A percentile compares a stretch with the other conserved stretches of the same genome.
phyloP scores from a whole-genome alignment of 23 red algal genomes.

The Gracilaria domingensis region DNA sequence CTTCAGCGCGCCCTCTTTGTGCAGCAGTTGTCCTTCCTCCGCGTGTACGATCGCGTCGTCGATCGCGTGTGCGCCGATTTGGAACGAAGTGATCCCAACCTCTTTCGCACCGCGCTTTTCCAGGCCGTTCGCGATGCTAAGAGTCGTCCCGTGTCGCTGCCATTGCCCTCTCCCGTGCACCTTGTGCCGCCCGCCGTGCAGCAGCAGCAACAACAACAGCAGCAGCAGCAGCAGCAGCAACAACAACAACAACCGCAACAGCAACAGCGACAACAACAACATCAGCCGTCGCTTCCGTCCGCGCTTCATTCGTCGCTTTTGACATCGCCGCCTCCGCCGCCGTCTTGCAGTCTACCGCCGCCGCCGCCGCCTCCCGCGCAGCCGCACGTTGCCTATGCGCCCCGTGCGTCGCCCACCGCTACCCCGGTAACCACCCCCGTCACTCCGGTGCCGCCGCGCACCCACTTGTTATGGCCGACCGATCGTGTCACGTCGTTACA shows the following conservation, averaged over 20 bases:
- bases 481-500: background rate
- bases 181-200: background rate
- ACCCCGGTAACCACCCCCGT: constrained; percentile 21
- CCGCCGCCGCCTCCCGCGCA: background rate
- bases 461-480: background rate
- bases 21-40: constrained; percentile 65
- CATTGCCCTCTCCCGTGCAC: background rate
- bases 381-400: background rate
- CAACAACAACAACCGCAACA: background rate
- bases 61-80: constrained; percentile 34
- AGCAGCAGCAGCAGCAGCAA: no score
- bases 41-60: constrained; percentile 53
- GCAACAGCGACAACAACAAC: no score
- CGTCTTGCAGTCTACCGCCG: constrained; percentile 11
- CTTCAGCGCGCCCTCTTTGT: constrained; percentile 47
- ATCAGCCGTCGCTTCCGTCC: background rate
- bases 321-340: constrained; percentile 3
- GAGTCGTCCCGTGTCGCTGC: background rate
- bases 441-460: background rate
- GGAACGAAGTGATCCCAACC: constrained; percentile 2
- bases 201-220: no score
- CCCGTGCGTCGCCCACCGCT: background rate
- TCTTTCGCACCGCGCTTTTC: constrained; percentile 21
- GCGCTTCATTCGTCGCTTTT: background rate
- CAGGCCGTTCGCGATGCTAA: constrained; percentile 49